These are phyloP conservation scores for Arthrobotrys entomopaga DNA, from an alignment of 2,329 filamentous ascomycete genomes.

Conservation along the genomic window DNA sequence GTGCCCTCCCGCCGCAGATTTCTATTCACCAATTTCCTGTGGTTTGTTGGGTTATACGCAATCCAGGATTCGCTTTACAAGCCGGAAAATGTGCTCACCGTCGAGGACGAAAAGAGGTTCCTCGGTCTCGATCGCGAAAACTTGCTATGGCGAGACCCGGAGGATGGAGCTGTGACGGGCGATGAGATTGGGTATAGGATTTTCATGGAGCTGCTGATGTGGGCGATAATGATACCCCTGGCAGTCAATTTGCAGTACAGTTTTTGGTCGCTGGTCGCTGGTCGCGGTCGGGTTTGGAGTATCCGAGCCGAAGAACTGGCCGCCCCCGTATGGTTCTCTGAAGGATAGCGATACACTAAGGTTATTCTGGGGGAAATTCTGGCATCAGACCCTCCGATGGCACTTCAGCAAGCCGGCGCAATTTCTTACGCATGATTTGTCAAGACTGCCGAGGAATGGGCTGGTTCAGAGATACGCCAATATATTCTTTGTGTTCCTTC, in stretches of 20 bases:
- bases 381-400: conserved; percentile 51
- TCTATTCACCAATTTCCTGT: conserved; percentile 5
- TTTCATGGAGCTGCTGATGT: conserved; percentile 19
- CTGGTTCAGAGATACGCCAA: conserved; percentile 44
- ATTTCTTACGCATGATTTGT: conserved; percentile 34
- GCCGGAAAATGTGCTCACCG: not conserved
- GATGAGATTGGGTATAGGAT: conserved; percentile 36
- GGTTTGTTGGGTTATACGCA: conserved; percentile 29
- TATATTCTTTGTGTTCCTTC: conserved; percentile 27
- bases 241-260: conserved; percentile 34
- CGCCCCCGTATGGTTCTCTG: conserved; percentile 25
- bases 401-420: conserved; percentile 47
- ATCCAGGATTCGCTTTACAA: conserved; percentile 21
- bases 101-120: conserved; percentile 31
- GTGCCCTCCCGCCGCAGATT: conserved; percentile 40
- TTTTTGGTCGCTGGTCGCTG: conserved; percentile 11
- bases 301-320: conserved; percentile 51
- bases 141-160: conserved; percentile 22
- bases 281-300: conserved; percentile 35
- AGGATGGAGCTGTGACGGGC: conserved; percentile 26
- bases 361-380: conserved; percentile 52
- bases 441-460: conserved; percentile 32
- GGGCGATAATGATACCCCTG: conserved; percentile 33
- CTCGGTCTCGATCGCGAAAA: conserved; percentile 37
- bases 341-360: conserved; percentile 47